These are phyloP conservation scores for Penicillium hesseltinei DNA, from an alignment of 2,329 filamentous ascomycete genomes.

Conservation along the genomic window DNA sequence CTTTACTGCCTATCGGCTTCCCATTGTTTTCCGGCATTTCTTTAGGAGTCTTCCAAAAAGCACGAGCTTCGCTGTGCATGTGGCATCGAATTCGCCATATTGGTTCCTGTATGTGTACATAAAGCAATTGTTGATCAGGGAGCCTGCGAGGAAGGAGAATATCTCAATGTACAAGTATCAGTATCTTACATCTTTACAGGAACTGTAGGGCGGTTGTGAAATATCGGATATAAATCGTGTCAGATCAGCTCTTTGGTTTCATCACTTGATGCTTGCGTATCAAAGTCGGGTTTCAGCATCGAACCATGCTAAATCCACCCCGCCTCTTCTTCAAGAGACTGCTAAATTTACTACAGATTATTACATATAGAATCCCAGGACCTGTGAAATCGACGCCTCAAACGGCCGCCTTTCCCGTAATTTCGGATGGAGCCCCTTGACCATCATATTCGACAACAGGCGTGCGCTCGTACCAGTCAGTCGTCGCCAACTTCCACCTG, in stretches of 20 bases:
- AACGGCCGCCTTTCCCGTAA: too few species aligned
- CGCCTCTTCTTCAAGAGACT: background rate
- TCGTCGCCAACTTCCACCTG: too few species aligned
- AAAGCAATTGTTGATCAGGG: constrained; percentile 9
- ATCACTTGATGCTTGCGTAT: background rate
- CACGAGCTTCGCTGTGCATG: constrained; percentile 6
- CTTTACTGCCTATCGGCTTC: background rate
- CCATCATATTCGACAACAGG: too few species aligned
- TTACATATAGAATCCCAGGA: too few species aligned
- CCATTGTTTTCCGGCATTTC: constrained; percentile 12
- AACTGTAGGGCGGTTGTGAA: background rate
- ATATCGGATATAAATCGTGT: background rate
- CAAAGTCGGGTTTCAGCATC: too few species aligned
- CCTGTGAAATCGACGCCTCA: too few species aligned
- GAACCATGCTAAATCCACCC: background rate
- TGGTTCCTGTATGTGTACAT: constrained; percentile 19
- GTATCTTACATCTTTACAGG: background rate
- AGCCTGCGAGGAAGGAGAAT: constrained; percentile 3
- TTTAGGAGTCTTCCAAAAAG: constrained; percentile 5
- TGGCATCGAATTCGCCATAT: background rate
- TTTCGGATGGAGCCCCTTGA: too few species aligned
- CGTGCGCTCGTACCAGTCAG: too few species aligned
- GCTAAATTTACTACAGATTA: too few species aligned
- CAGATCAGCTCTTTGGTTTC: background rate
- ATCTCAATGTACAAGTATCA: constrained; percentile 15